Evolutionary conservation across 257 asterid species (phyloP).

Genomic region (Rauvolfia tetraphylla): DNA sequence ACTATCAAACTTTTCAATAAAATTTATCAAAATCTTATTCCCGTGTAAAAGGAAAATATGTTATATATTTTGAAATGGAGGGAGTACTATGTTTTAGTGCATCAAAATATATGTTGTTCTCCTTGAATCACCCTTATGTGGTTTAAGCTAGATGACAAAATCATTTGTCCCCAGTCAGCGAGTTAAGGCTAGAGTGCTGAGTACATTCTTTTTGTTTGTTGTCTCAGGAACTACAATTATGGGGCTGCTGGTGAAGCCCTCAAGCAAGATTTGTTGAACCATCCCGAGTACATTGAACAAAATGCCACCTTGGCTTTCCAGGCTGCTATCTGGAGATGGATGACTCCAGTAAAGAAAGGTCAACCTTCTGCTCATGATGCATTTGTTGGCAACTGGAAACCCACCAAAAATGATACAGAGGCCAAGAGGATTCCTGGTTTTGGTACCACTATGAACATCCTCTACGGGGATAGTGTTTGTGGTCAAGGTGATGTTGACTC

Average conservation of each 20-base stretch:
- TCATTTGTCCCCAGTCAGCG: not conserved
- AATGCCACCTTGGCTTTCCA: slow-evolving; percentile 89
- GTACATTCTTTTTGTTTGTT: not conserved
- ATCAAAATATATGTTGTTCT: not conserved
- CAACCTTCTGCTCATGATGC: slow-evolving; percentile 80
- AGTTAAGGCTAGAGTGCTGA: not conserved
- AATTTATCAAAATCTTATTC: no score
- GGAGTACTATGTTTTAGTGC: not conserved
- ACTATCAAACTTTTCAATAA: no score
- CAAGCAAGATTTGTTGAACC: slow-evolving; percentile 68
- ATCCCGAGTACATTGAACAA: slow-evolving; percentile 88
- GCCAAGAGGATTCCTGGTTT: slow-evolving; percentile 70
- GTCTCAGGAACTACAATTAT: slow-evolving; percentile 69
- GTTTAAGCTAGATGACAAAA: not conserved
- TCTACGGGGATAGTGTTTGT: slow-evolving; percentile 66
- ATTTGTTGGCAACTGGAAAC: slow-evolving; percentile 77
- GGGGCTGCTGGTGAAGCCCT: slow-evolving; percentile 61
- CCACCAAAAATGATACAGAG: slow-evolving; percentile 81
- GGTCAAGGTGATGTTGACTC: slow-evolving; percentile 75
- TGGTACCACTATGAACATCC: slow-evolving; percentile 80
- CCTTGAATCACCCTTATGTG: not conserved
- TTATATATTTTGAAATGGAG: no score
- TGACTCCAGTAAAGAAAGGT: slow-evolving; percentile 64
- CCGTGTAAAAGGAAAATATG: no score
- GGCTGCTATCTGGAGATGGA: slow-evolving; percentile 81